phyloP scores from a whole-genome alignment of 2,329 filamentous ascomycete species.

The Juglanconis juglandina region DNA sequence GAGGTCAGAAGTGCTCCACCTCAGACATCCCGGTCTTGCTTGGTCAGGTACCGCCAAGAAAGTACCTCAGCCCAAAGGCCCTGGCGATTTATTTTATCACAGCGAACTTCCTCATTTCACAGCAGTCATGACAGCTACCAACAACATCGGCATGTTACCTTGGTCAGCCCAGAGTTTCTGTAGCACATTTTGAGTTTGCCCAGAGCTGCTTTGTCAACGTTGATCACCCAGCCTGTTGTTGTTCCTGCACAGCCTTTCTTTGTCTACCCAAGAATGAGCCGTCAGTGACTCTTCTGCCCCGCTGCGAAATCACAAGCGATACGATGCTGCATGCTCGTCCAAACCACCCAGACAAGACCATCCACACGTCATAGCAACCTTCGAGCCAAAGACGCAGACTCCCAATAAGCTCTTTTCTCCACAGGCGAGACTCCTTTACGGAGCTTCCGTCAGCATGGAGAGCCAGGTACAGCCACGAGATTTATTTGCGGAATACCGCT shows the following conservation, averaged over 20 bases:
- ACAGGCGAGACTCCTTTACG: constrained; percentile 15
- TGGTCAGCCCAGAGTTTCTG: neutral
- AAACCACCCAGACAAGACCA: constrained; percentile 17
- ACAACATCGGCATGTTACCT: neutral
- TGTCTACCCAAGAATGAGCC: constrained; percentile 11
- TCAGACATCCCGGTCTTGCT: neutral
- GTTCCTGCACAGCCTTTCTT: neutral
- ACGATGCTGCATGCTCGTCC: constrained; percentile 20
- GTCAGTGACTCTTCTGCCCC: constrained; percentile 17
- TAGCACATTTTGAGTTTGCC: neutral
- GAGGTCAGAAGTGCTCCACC: neutral
- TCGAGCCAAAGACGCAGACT: constrained; percentile 13
- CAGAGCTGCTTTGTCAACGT: neutral
- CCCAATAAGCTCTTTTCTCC: constrained; percentile 3
- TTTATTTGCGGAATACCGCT: neutral
- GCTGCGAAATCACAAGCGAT: constrained; percentile 16
- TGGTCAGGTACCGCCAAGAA: neutral
- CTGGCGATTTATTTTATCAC: neutral
- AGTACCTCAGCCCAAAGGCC: neutral
- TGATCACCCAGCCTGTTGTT: neutral
- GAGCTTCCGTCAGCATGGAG: constrained; percentile 26
- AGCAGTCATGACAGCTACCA: neutral
- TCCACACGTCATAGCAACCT: constrained; percentile 28
- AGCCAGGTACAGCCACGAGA: constrained; percentile 25
- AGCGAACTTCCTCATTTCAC: neutral